Evolutionary conservation across 129 eudicot genomes (phyloP).

Genomic region (Erigeron canadensis): DNA sequence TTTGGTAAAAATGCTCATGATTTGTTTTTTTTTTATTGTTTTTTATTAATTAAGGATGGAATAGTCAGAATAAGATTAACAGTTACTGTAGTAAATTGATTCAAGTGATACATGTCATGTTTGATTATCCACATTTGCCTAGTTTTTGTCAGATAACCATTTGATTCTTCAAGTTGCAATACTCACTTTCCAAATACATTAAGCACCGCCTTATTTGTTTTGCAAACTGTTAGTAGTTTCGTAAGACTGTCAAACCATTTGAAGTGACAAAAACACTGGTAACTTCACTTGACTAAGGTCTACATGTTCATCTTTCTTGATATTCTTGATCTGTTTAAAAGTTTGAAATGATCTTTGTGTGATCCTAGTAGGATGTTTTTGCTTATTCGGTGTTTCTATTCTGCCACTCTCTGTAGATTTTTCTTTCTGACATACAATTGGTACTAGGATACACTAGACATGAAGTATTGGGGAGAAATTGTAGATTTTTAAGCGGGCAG

Average conservation of each 20-base stretch:
- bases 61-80: too few relatives aligned
- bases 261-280: not conserved
- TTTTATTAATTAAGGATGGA: too few relatives aligned
- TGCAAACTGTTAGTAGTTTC: not conserved
- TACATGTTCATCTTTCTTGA: too few relatives aligned
- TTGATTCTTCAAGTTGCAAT: not conserved
- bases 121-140: not conserved
- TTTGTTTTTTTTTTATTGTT: too few relatives aligned
- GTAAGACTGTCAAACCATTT: not conserved
- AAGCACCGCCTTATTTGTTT: not conserved
- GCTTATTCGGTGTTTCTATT: not conserved
- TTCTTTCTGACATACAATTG: constrained; percentile 8
- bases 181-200: not conserved
- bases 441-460: constrained; percentile 66
- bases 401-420: not conserved
- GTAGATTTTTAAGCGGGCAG: constrained; percentile 73
- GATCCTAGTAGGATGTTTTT: not conserved
- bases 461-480: constrained; percentile 75
- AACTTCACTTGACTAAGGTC: not conserved
- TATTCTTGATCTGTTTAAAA: not conserved
- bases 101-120: not conserved
- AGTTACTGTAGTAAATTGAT: not conserved
- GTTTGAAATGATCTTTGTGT: constrained; percentile 3
- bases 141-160: not conserved
- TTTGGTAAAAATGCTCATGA: not conserved